Percentiles rank a stretch among this genome's conserved stretches.
Evolutionary conservation across 169 alveolate species (phyloP).

Genomic region (Cryptosporidium sp.): DNA sequence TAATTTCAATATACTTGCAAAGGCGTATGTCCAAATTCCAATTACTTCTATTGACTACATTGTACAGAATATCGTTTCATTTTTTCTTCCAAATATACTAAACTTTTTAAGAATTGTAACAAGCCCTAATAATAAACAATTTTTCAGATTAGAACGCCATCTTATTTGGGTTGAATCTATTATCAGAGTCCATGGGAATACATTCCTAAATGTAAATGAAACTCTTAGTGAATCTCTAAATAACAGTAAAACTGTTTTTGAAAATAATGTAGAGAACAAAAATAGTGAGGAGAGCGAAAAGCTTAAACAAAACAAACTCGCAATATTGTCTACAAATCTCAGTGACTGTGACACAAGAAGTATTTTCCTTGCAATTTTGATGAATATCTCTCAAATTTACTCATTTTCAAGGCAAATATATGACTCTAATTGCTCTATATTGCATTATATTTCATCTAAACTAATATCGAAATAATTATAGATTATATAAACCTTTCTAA

Average conservation of each 20-base stretch:
- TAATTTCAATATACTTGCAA: constrained; percentile 81
- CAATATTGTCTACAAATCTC: constrained; percentile 38
- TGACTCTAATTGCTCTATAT: constrained; percentile 53
- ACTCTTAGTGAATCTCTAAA: neutral
- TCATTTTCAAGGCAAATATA: constrained; percentile 55
- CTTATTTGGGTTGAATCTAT: constrained; percentile 78
- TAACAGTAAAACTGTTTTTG: neutral
- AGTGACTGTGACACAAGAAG: constrained; percentile 40
- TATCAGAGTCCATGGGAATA: constrained; percentile 77
- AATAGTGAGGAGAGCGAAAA: neutral
- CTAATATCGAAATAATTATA: neutral
- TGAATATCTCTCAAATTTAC: constrained; percentile 60
- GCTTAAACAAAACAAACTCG: constrained; percentile 58
- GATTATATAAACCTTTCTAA: neutral
- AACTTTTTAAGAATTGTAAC: constrained; percentile 77
- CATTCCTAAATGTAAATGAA: constrained; percentile 69
- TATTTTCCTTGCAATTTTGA: constrained; percentile 52
- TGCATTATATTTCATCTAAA: constrained; percentile 32
- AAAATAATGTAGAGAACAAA: neutral
- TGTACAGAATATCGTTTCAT: constrained; percentile 76
- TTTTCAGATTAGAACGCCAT: constrained; percentile 76
- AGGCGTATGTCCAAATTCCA: constrained; percentile 83
- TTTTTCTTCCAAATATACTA: constrained; percentile 79
- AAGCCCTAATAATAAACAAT: constrained; percentile 67
- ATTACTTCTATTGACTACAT: constrained; percentile 70